Evolutionary conservation across 2,329 filamentous ascomycete genomes (phyloP), one percentile per base, ranked within the genome.

Genomic region (Cadophora luteo-olivacea): DNA sequence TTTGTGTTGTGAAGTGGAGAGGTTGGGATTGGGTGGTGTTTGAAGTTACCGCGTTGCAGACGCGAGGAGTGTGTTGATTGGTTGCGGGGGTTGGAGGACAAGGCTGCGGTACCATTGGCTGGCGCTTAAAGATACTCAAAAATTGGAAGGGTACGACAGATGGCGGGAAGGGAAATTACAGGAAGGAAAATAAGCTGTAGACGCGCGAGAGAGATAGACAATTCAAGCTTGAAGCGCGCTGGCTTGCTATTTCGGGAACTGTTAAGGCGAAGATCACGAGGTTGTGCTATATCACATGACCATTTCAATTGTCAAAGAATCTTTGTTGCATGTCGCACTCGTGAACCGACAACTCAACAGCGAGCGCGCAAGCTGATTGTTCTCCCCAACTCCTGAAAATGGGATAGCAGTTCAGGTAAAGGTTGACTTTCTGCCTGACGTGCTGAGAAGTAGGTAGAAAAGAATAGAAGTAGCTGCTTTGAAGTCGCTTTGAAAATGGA

Each of bases 41-140:
- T 73, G 48, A 68, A 38, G 58, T 49, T 67, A 62, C 58, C 69
- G 66, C 68, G 68, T 61, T 54, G 29, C 45, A 52, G 65, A 66
- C 45, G 66, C 68, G 62, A 67, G 48, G 14, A 8, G 29, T 48
- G 45, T 4, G 41, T 52, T 70, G 67, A 74, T 74, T 74, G 72
- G 72, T 62, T 68, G 22, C 12, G 32, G 29, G 22, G 2, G 9
- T 38, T 45, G 51, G 33, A 29, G 3, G 29, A 29, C 29, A 29
- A 5, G 29, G 29, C 29, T 29, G 36, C 11, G 22, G 25, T 9
- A 22, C 38, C 7, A 29, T 57, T 49, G 62, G 25, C 33, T 32
- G 22, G 61, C 61, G 61, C 48, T 49, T 55, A 45, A 19, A 45
- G 41, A 45, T 45, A 14, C 12, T 45, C 12, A 45, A 19, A 45